Base-by-base conservation (phyloP, 1,284 basidiomycete species). In the Takashimella koratensis region DNA sequence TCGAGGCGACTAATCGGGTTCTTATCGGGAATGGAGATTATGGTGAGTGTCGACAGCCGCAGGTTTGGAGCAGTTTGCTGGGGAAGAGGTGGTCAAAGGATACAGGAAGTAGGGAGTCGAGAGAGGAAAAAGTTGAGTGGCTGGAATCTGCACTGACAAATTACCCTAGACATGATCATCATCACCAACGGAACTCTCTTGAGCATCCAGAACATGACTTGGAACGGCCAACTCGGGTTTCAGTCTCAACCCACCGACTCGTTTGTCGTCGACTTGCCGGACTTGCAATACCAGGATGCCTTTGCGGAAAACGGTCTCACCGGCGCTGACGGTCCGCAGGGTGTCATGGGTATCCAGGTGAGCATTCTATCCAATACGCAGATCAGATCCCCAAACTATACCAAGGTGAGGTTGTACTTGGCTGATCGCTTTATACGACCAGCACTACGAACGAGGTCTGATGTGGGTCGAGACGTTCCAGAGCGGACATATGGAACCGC, bases 21-120 rank as follows among this genome's bases (percentile, higher is more conserved):
- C 84, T 88, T 12, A 83, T 89, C 53, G 79, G 83, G 4, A 86
- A 89, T 57, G 87, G 87, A 39, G 63, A 66, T 26, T 62, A 56
- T 21, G 64, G 64, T 41, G 46, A 57, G 43, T 36, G 30, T 36
- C 30, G 16, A 8, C 30, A 36, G n/a, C n/a, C n/a, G n/a, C n/a
- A n/a, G n/a, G n/a, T n/a, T n/a, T n/a, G n/a, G n/a, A n/a, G n/a
- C n/a, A n/a, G n/a, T n/a, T n/a, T n/a, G n/a, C n/a, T n/a, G n/a
- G n/a, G n/a, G n/a, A n/a, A n/a, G n/a, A n/a, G n/a, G n/a, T n/a
- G n/a, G n/a, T n/a, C n/a, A n/a, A n/a, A n/a, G n/a, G n/a, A n/a
- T n/a, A n/a, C n/a, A n/a, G n/a, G n/a, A n/a, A n/a, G n/a, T n/a
- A n/a, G n/a, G n/a, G n/a, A n/a, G n/a, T 36, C 16, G 30, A 36